Conservation (phyloP, 345 rosid genomes). For the Draba incana region DNA sequence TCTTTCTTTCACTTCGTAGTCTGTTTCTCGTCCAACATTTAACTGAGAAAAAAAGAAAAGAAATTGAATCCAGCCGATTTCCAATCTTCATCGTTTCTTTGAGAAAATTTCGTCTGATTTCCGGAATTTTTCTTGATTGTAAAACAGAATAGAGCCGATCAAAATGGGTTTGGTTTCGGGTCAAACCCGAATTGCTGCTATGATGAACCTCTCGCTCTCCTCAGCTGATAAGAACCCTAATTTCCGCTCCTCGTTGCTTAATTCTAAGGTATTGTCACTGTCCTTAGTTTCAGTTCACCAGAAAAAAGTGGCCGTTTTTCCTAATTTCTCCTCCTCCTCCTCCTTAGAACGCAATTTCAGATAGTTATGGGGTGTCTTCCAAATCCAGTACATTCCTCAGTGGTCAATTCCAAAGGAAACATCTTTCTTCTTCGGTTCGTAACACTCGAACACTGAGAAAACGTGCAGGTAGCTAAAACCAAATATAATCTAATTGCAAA, state of each 20-base stretch:
- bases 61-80: neutral
- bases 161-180: constrained; percentile 46
- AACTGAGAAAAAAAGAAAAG: neutral
- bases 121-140: neutral
- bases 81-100: neutral
- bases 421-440: constrained; percentile 29
- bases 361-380: constrained; percentile 49
- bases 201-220: constrained; percentile 42
- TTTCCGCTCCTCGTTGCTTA: constrained; percentile 5
- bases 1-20: neutral
- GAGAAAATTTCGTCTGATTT: neutral
- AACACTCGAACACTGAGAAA: constrained; percentile 38
- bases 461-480: constrained; percentile 44
- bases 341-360: constrained; percentile 51
- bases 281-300: neutral
- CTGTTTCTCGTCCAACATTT: constrained; percentile 3
- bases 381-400: constrained; percentile 50
- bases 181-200: constrained; percentile 42
- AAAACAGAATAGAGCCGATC: too few relatives aligned
- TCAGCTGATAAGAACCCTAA: constrained; percentile 36
- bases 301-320: neutral
- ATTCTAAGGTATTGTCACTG: constrained; percentile 42
- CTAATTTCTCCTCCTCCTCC: neutral
- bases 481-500: neutral
- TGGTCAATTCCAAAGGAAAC: constrained; percentile 48